phyloP scores from a whole-genome alignment of 2,329 filamentous ascomycete species.

The Verticillium isaacii region DNA sequence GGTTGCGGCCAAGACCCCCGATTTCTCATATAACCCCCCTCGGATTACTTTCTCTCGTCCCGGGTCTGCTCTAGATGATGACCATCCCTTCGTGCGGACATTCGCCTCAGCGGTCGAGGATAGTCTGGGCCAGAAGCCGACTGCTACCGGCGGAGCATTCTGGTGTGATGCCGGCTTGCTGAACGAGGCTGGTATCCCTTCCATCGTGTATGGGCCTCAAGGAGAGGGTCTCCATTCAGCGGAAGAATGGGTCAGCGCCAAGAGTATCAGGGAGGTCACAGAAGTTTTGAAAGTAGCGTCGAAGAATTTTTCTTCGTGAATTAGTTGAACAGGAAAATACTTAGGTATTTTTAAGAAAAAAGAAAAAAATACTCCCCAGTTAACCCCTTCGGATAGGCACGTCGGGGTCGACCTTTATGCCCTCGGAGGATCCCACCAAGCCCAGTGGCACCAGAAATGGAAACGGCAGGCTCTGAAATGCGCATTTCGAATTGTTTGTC shows the following conservation, averaged over 20 bases:
- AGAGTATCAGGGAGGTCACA: constrained; percentile 31
- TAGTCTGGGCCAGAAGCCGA: constrained; percentile 14
- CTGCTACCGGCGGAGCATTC: constrained; percentile 23
- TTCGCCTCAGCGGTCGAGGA: constrained; percentile 9
- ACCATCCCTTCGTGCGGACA: constrained; percentile 34
- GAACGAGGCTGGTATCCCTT: constrained; percentile 35
- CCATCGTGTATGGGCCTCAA: constrained; percentile 40
- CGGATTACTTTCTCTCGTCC: constrained; percentile 35
- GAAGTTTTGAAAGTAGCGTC: neutral
- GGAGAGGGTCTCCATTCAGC: constrained; percentile 45
- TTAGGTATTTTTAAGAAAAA: no score
- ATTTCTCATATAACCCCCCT: constrained; percentile 33
- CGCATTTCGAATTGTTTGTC: no score
- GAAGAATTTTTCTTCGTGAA: no score
- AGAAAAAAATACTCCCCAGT: no score
- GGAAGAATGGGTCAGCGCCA: constrained; percentile 43
- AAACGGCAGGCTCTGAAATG: no score
- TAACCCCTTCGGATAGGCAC: no score
- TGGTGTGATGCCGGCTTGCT: constrained; percentile 50
- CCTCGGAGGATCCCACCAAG: no score
- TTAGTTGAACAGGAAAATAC: no score
- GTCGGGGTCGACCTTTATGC: no score
- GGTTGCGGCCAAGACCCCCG: constrained; percentile 23
- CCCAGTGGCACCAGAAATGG: no score
- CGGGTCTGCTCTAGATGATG: constrained; percentile 30